Evolutionary conservation across 805 yeast species (phyloP).

Genomic region (Cyberlindnera saturnus): DNA sequence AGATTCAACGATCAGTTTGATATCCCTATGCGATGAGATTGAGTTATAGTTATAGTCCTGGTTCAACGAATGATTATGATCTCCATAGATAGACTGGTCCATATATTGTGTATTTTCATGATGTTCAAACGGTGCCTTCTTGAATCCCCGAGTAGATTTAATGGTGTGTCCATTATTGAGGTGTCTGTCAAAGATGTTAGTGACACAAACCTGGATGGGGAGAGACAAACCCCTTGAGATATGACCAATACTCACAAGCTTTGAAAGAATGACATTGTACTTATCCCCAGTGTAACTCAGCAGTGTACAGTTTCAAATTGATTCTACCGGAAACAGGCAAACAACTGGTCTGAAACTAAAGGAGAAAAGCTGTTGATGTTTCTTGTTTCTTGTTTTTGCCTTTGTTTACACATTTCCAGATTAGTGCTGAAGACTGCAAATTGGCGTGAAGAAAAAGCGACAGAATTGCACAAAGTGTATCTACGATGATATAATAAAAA

Average conservation of each 20-base stretch:
- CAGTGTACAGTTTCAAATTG: not conserved
- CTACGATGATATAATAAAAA: too few relatives aligned
- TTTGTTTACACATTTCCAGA: slow-evolving; percentile 13
- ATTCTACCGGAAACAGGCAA: too few relatives aligned
- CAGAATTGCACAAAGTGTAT: too few relatives aligned
- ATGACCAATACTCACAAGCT: slow-evolving; percentile 21
- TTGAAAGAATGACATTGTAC: slow-evolving; percentile 25
- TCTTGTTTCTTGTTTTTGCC: slow-evolving; percentile 5
- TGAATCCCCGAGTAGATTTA: slow-evolving; percentile 40
- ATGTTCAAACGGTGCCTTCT: slow-evolving; percentile 22
- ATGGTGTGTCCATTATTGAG: slow-evolving; percentile 42
- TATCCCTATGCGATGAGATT: slow-evolving; percentile 57
- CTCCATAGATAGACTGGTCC: too few relatives aligned
- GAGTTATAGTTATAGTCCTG: slow-evolving; percentile 24
- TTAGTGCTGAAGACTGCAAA: too few relatives aligned
- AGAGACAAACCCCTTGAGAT: not conserved
- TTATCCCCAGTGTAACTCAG: not conserved
- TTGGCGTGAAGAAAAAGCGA: too few relatives aligned
- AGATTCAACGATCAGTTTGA: slow-evolving; percentile 87
- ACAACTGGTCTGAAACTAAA: not conserved
- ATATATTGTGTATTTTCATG: not conserved
- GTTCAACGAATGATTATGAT: too few relatives aligned
- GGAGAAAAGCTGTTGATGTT: not conserved
- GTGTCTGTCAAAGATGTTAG: slow-evolving; percentile 22
- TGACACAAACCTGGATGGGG: not conserved